These are phyloP conservation scores for Lactarius indigo DNA, from an alignment of 768 basidiomycete species.

Conservation along the genomic window DNA sequence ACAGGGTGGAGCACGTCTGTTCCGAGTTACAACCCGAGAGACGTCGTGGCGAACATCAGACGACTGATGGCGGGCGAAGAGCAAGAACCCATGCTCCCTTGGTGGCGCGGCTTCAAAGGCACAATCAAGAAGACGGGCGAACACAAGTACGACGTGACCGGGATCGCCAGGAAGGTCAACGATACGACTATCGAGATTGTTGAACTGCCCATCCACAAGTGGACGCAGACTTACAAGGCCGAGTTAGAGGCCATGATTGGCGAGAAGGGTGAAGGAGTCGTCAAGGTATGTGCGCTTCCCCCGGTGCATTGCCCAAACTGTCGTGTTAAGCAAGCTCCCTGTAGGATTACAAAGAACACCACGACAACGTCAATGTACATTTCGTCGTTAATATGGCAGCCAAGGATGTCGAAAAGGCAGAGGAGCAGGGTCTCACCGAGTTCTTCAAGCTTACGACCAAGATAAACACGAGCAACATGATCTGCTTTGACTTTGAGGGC, in stretches of 20 bases:
- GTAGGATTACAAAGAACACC: slow-evolving; percentile 97
- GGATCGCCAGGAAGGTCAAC: slow-evolving; percentile 69
- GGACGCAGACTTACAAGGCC: slow-evolving; percentile 93
- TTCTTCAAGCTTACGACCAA: slow-evolving; percentile 87
- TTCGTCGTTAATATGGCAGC: slow-evolving; percentile 80
- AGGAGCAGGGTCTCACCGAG: slow-evolving; percentile 83
- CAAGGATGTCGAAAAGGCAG: slow-evolving; percentile 81
- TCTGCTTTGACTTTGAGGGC: slow-evolving; percentile 93
- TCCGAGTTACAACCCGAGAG: slow-evolving; percentile 88
- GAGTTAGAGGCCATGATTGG: slow-evolving; percentile 87
- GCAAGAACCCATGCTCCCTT: slow-evolving; percentile 82
- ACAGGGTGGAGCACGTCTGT: slow-evolving; percentile 92
- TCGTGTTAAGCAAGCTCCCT: background rate
- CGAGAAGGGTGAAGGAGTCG: slow-evolving; percentile 73
- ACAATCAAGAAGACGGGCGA: slow-evolving; percentile 76
- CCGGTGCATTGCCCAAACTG: background rate
- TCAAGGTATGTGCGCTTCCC: slow-evolving; percentile 56
- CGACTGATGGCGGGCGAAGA: slow-evolving; percentile 85
- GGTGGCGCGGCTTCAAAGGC: slow-evolving; percentile 97
- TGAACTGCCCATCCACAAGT: slow-evolving; percentile 91
- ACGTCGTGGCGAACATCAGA: slow-evolving; percentile 85
- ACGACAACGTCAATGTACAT: slow-evolving; percentile 88
- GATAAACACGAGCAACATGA: slow-evolving; percentile 94
- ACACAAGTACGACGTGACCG: slow-evolving; percentile 81
- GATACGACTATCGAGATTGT: slow-evolving; percentile 92